These are phyloP conservation scores for Camellia lanceoleosa DNA, from an alignment of 148 eudicot species.

Conservation along the genomic window DNA sequence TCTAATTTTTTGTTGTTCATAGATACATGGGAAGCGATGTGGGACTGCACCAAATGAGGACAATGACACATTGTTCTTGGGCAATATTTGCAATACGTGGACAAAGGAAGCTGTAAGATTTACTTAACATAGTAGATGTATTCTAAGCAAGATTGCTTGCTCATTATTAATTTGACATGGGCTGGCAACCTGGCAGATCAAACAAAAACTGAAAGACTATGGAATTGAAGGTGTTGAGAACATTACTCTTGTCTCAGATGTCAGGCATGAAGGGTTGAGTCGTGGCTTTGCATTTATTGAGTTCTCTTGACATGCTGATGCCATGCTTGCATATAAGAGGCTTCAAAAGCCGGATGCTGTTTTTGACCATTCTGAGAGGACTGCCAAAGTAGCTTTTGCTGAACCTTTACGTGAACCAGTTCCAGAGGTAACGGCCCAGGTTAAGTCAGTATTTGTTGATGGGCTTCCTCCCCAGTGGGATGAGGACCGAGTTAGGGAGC, in stretches of 20 bases:
- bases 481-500: conserved; percentile 72
- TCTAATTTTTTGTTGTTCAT: conserved; percentile 12
- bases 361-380: conserved; percentile 80
- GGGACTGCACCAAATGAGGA: conserved; percentile 81
- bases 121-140: neutral
- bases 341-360: conserved; percentile 81
- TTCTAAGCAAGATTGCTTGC: neutral
- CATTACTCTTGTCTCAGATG: conserved; percentile 72
- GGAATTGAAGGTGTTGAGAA: conserved; percentile 61
- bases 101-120: conserved; percentile 81
- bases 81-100: conserved; percentile 91
- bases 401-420: conserved; percentile 89
- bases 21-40: conserved; percentile 83
- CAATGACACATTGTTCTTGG: conserved; percentile 75
- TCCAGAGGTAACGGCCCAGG: conserved; percentile 86
- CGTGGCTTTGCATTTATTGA: conserved; percentile 87
- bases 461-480: conserved; percentile 84
- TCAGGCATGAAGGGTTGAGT: conserved; percentile 73
- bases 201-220: conserved; percentile 67
- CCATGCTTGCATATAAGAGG: conserved; percentile 81
- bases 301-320: conserved; percentile 82
- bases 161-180: conserved; percentile 8
- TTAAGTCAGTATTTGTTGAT: conserved; percentile 83
- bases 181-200: conserved; percentile 63
- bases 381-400: conserved; percentile 86